Percentiles rank a stretch among this genome's conserved stretches.
These are phyloP conservation scores for Pseudotsuga menziesii DNA, from an alignment of 75 land plant genomes.

Conservation along the genomic window DNA sequence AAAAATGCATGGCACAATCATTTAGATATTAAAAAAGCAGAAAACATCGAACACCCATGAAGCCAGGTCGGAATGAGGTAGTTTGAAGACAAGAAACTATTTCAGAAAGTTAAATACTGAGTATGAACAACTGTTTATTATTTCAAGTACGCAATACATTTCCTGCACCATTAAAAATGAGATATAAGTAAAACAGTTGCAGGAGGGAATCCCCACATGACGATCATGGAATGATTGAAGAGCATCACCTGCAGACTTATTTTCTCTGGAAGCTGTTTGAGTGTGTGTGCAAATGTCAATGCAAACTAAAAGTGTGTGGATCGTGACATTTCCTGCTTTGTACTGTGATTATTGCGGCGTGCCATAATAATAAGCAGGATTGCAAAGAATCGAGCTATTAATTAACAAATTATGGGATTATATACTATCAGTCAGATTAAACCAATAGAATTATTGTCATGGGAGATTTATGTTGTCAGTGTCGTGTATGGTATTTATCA, in stretches of 20 bases:
- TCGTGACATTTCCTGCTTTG: neutral
- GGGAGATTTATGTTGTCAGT: conserved; percentile 2
- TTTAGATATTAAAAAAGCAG: no score
- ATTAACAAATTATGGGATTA: neutral
- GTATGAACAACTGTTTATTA: no score
- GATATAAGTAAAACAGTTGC: neutral
- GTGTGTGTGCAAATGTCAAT: neutral
- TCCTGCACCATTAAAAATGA: neutral
- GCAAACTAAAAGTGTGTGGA: conserved; percentile 1
- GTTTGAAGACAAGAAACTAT: no score
- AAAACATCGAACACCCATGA: no score
- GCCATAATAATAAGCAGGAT: neutral
- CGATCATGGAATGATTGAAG: neutral
- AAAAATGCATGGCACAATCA: no score
- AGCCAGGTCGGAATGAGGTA: no score
- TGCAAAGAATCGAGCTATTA: neutral
- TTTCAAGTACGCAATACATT: no score
- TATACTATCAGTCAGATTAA: neutral
- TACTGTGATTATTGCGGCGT: neutral
- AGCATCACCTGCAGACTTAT: conserved; percentile 8
- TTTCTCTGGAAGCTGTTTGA: neutral
- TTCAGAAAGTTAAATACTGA: no score
- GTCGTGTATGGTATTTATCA: neutral
- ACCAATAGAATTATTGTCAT: neutral
- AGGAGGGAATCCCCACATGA: neutral